Evolutionary conservation across 805 yeast species (phyloP), one percentile per base, ranked within the genome.

Genomic region (Priceomyces fermenticarens): DNA sequence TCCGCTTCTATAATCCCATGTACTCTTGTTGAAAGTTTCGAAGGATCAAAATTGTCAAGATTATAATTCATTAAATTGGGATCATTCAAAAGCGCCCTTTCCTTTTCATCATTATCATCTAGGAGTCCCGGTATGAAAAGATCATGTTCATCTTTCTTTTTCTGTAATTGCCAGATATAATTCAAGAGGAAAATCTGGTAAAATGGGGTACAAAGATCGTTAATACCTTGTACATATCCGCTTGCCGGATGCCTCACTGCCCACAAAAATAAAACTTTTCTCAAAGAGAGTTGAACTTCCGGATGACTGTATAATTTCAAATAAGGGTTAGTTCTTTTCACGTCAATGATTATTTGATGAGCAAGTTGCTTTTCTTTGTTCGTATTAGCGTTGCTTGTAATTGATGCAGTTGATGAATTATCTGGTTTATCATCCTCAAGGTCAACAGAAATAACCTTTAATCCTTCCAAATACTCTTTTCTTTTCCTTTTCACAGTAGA

Each of bases 201-300:
- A 58, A 93, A 88, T 3, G 99, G 98, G 1, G 97, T 91, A 11
- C 83, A 88, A 37, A 91, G 72, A 64, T 91, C 99, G 60, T 91
- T 91, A 38, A 91, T 91, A 20, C 99, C 99, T 67, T 91, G 99
- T 14, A 91, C 99, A 61, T 91, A 91, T 11, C 99, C 99, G 56
- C 93, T 83, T 5, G 98, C 97, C 1, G 99, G 98, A 58, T 93
- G 98, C 50, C 98, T 75, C 17, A 91, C 81, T 0, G 98, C 95
- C 99, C 99, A 91, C 27, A 91, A 68, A 55, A 89, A 91, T 40
- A 91, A 66, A 8, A 93, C 81, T 49, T 85, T 80, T 52, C 90
- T 89, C 44, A 91, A 67, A 11, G 95, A 80, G 41, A 81, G 67
- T 51, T 91, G 98, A 0, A 93, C 87, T 2, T 81, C 67, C 14